Evolutionary conservation across 176 grass and related monocot genomes (phyloP).

Genomic region (Oryza glaberrima): DNA sequence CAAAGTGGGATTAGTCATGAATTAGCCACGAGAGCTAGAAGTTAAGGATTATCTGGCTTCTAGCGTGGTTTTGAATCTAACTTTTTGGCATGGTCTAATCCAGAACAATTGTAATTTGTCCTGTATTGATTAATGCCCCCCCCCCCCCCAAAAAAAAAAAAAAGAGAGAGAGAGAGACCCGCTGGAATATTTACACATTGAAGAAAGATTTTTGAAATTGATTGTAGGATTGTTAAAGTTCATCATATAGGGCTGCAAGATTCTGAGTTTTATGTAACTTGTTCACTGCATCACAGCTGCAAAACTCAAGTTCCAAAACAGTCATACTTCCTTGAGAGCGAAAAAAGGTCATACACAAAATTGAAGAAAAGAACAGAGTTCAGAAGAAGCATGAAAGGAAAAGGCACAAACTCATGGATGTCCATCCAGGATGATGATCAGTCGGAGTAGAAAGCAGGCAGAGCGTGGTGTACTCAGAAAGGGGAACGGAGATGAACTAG

Average conservation of each 20-base stretch:
- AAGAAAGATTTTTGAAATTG: conserved; percentile 23
- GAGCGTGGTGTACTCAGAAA: not conserved
- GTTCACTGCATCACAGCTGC: not conserved
- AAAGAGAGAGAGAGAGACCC: not conserved
- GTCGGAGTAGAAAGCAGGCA: not conserved
- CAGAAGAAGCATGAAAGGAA: not conserved
- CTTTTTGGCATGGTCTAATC: too few relatives aligned
- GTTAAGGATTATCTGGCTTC: too few relatives aligned
- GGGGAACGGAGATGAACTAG: not conserved
- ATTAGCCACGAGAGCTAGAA: too few relatives aligned
- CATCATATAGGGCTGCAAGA: not conserved
- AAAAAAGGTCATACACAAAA: not conserved
- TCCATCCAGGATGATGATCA: not conserved
- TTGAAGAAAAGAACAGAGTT: not conserved
- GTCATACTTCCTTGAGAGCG: not conserved
- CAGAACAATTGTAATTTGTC: too few relatives aligned
- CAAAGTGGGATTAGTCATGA: too few relatives aligned
- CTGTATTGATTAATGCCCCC: too few relatives aligned
- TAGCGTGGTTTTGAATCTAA: too few relatives aligned
- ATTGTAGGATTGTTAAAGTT: conserved; percentile 10
- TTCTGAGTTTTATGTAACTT: not conserved
- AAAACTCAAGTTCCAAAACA: not conserved
- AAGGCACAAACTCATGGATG: conserved; percentile 36
- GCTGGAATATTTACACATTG: too few relatives aligned
- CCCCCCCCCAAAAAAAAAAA: too few relatives aligned